Evolutionary conservation across 2,329 filamentous ascomycete species (phyloP).

Genomic region (Aureobasidium lini): DNA sequence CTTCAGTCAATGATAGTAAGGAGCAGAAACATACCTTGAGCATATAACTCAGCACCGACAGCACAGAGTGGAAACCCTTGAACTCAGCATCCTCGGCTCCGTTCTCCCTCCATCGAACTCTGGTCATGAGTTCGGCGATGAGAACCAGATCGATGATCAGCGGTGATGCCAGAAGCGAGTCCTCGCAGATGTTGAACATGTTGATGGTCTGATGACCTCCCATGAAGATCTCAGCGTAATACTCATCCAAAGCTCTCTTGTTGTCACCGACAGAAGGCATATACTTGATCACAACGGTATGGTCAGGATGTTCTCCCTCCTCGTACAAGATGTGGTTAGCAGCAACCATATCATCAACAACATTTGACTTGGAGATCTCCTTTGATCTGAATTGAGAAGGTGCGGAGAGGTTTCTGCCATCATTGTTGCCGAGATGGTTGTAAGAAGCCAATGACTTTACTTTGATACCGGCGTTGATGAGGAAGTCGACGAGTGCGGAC

Average conservation of each 20-base stretch:
- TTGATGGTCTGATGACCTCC: constrained; percentile 97
- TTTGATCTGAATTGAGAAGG: constrained; percentile 99
- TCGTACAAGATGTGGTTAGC: constrained; percentile 88
- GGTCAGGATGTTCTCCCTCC: constrained; percentile 89
- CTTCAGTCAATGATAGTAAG: not conserved
- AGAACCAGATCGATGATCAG: constrained; percentile 95
- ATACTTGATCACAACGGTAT: constrained; percentile 99
- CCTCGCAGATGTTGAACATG: constrained; percentile 98
- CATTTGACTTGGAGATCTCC: constrained; percentile 99
- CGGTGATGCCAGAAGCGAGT: constrained; percentile 90
- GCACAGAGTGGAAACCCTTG: constrained; percentile 92
- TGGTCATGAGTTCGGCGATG: constrained; percentile 95
- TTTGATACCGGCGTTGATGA: constrained; percentile 98
- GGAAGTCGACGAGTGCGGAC: constrained; percentile 93
- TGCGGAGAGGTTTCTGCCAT: constrained; percentile 96
- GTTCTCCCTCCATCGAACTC: constrained; percentile 77
- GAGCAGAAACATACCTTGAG: constrained; percentile 53
- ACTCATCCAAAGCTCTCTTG: constrained; percentile 97
- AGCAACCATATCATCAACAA: constrained; percentile 98
- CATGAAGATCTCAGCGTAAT: constrained; percentile 99
- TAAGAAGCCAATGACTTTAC: constrained; percentile 97
- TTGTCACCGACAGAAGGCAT: constrained; percentile 98
- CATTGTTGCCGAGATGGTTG: constrained; percentile 99
- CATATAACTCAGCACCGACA: constrained; percentile 98
- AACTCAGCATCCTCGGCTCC: constrained; percentile 50